Percentiles rank a stretch among this genome's conserved stretches.
Evolutionary conservation across 2,329 filamentous ascomycete species (phyloP).

Genomic region (Ceratocystis destructans): DNA sequence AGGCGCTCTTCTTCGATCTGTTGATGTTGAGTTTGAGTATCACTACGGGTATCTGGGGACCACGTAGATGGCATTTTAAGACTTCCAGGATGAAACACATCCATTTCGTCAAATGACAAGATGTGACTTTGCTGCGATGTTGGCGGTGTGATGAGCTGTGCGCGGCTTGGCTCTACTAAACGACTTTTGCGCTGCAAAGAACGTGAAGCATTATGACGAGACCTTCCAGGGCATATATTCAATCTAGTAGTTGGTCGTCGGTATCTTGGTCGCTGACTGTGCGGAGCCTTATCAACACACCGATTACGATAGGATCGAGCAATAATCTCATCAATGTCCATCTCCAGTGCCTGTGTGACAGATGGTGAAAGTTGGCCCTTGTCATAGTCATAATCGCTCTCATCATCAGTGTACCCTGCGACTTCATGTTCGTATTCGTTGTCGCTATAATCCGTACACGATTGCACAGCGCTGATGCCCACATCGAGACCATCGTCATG

Average conservation of each 20-base stretch:
- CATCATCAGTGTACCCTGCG: neutral
- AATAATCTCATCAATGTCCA: conserved; percentile 17
- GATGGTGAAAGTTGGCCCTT: conserved; percentile 5
- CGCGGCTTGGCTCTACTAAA: neutral
- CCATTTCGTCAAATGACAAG: conserved; percentile 9
- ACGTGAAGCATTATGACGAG: neutral
- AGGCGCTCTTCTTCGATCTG: neutral
- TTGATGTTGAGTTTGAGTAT: neutral
- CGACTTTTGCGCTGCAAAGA: neutral
- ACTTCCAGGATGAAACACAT: neutral
- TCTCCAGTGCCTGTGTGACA: conserved; percentile 12
- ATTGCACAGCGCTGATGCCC: neutral
- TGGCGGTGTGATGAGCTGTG: conserved; percentile 12
- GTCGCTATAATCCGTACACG: neutral
- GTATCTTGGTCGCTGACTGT: neutral
- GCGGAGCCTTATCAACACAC: neutral
- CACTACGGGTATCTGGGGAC: neutral
- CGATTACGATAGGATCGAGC: conserved; percentile 6
- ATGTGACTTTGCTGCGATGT: conserved; percentile 6
- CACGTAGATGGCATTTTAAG: neutral
- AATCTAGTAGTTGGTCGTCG: neutral
- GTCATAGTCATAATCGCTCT: conserved; percentile 2
- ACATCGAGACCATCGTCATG: conserved; percentile 1
- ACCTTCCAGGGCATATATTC: neutral
- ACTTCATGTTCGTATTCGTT: conserved; percentile 8